phyloP scores from a whole-genome alignment of 2,329 filamentous ascomycete species.

The Penicillium griseofulvum region DNA sequence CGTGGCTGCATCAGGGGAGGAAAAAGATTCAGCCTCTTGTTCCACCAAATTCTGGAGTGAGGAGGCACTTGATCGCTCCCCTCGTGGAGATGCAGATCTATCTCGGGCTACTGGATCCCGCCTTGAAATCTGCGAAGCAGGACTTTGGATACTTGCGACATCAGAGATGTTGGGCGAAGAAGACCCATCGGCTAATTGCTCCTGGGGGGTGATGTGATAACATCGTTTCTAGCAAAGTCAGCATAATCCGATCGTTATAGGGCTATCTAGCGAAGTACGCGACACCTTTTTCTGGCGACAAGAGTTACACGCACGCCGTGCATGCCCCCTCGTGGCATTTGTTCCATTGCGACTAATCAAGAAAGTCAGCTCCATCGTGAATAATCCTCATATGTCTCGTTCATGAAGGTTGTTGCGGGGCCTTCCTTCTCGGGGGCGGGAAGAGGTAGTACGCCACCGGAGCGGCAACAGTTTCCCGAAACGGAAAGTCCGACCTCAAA shows the following conservation, averaged over 20 bases:
- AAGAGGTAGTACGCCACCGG: neutral
- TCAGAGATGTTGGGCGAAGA: neutral
- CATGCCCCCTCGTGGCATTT: constrained; percentile 1
- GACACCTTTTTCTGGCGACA: constrained; percentile 8
- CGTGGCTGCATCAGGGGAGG: neutral
- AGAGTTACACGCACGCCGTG: neutral
- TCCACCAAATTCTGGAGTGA: neutral
- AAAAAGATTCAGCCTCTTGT: neutral
- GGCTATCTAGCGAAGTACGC: neutral
- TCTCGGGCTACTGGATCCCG: neutral
- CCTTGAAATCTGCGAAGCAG: neutral
- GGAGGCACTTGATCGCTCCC: neutral
- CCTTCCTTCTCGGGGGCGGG: neutral
- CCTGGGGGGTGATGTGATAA: neutral
- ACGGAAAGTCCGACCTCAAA: neutral
- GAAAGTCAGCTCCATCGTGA: constrained; percentile 6
- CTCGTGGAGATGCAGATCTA: constrained; percentile 6
- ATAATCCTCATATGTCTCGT: neutral
- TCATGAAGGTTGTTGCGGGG: neutral
- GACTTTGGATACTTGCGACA: neutral
- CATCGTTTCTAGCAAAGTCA: constrained; percentile 3
- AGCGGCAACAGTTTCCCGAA: neutral
- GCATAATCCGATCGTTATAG: neutral
- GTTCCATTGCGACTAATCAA: neutral
- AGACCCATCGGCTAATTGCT: too few species aligned